Percentiles rank a stretch among this genome's conserved stretches.
Evolutionary conservation across 495 filamentous ascomycete genomes (phyloP).

Genomic region (Aspergillus sclerotioniger): DNA sequence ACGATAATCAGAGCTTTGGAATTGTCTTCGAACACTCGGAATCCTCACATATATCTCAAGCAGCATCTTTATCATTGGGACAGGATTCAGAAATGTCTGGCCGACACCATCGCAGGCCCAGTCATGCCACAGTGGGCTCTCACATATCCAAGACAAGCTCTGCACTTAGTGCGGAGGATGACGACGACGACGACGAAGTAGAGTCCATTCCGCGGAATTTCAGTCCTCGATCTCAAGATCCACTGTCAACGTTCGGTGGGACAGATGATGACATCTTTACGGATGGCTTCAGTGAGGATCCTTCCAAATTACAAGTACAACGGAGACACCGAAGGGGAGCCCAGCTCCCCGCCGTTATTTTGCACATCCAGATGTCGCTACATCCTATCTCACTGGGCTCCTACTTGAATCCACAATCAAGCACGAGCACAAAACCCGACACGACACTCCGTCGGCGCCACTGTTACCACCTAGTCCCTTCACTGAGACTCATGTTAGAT

Average conservation of each 20-base stretch:
- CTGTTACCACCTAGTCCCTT: constrained; percentile 49
- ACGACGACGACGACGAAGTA: constrained; percentile 34
- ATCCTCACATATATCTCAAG: neutral
- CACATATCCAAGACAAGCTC: constrained; percentile 31
- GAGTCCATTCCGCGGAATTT: constrained; percentile 43
- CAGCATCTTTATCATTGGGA: neutral
- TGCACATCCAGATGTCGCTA: constrained; percentile 57
- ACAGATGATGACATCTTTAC: constrained; percentile 51
- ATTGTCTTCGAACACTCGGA: constrained; percentile 42
- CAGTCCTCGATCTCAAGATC: constrained; percentile 26
- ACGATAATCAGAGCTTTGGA: constrained; percentile 30
- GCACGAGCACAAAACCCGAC: neutral
- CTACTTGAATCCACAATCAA: constrained; percentile 40
- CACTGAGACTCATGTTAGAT: constrained; percentile 41
- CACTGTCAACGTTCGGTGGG: constrained; percentile 33
- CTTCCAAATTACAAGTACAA: constrained; percentile 37
- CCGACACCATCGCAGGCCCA: neutral
- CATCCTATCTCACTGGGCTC: constrained; percentile 49
- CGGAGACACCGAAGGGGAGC: constrained; percentile 24
- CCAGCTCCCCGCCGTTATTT: constrained; percentile 40
- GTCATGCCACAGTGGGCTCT: no score
- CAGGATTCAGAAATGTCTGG: neutral
- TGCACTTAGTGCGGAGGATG: constrained; percentile 13
- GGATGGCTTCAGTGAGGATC: constrained; percentile 45
- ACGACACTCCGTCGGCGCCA: constrained; percentile 32